A percentile compares a stretch with the other conserved stretches of the same genome.
Conservation (phyloP, 257 asterid species). For the Solanum chilense region DNA sequence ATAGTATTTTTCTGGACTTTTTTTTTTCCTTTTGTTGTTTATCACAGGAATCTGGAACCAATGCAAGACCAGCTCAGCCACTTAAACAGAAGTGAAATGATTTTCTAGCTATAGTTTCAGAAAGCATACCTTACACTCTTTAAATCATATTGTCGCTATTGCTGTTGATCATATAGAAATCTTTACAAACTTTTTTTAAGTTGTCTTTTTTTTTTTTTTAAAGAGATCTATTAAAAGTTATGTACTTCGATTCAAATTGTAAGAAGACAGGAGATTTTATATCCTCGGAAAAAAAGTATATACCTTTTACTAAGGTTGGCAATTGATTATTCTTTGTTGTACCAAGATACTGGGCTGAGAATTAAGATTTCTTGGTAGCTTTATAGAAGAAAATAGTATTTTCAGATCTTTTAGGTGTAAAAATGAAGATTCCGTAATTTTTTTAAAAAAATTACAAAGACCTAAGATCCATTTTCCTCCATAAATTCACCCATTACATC, state of each 20-base stretch:
- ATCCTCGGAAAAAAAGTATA: not conserved
- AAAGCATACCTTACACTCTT: not conserved
- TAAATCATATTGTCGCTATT: not conserved
- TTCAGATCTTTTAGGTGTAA: not conserved
- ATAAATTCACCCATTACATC: no score
- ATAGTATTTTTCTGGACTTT: not conserved
- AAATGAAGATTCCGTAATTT: not conserved
- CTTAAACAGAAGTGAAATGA: not conserved
- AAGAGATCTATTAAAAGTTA: not conserved
- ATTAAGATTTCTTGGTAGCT: not conserved
- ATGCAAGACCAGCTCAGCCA: not conserved
- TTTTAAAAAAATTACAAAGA: no score
- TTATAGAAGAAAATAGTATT: not conserved
- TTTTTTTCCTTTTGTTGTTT: not conserved
- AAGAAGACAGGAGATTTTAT: not conserved
- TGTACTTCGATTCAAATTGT: not conserved
- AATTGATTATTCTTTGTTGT: not conserved
- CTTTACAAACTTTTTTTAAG: not conserved
- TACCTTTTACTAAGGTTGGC: not conserved
- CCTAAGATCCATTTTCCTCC: not conserved
- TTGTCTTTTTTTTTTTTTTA: no score
- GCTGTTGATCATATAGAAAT: not conserved
- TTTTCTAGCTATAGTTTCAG: not conserved
- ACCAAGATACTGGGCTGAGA: not conserved
- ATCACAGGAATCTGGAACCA: not conserved